Evolutionary conservation across 441 rosid species (phyloP).

Genomic region (Biscutella laevigata): DNA sequence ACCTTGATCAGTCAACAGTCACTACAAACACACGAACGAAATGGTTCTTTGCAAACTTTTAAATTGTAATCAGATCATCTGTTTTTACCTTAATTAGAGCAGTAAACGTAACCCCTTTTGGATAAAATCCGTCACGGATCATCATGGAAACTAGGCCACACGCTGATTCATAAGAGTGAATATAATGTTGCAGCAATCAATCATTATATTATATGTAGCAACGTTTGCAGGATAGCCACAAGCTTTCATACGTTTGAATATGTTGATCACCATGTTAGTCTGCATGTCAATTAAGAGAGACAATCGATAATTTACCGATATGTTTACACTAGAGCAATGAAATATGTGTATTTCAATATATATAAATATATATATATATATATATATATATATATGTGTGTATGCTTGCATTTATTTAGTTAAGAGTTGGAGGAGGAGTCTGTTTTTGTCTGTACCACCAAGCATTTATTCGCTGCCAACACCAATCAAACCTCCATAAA

Average conservation of each 20-base stretch:
- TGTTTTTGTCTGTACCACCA: conserved; percentile 26
- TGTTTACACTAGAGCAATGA: too few species aligned
- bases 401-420: neutral
- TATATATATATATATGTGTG: neutral
- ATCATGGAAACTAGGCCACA: conserved; percentile 60
- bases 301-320: too few species aligned
- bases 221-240: conserved; percentile 37
- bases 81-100: conserved; percentile 53
- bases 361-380: neutral
- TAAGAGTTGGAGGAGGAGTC: conserved; percentile 25
- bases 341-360: too few species aligned
- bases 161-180: conserved; percentile 48
- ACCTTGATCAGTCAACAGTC: too few species aligned
- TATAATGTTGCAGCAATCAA: conserved; percentile 54
- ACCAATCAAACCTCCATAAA: conserved; percentile 33
- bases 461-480: conserved; percentile 49
- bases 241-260: conserved; percentile 55
- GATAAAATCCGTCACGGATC: conserved; percentile 67
- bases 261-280: conserved; percentile 40
- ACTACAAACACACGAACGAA: too few species aligned
- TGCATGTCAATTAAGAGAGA: conserved; percentile 31
- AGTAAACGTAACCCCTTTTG: conserved; percentile 38
- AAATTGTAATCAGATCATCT: neutral
- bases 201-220: conserved; percentile 63
- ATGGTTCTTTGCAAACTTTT: too few species aligned